Base-by-base conservation (phyloP, 768 basidiomycete genomes). In the Phylloporus arenicola region DNA sequence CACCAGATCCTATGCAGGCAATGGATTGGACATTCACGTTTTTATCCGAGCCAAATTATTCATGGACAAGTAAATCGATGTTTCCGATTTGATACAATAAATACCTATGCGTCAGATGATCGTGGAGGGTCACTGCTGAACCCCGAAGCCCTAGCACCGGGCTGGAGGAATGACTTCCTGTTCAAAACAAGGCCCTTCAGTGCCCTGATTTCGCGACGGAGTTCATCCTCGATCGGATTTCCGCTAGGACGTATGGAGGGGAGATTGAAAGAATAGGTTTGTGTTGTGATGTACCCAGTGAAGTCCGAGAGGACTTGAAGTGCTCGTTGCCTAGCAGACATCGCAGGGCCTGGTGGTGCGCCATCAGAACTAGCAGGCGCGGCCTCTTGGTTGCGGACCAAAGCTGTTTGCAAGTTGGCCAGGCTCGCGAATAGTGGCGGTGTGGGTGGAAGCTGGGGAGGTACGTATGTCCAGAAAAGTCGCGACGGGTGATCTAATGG, bases 141-240 rank as follows among this genome's bases (percentile, higher is more conserved):
- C 33, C 58, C 56, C 30, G 46, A 45, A 45, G 31, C 38, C 35
- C 53, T 45, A 1, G 38, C 14, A 3, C 22, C 34, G 4, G 40
- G 39, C 24, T 58, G 53, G 10, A 57, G 42, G 46, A 59, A 62
- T 13, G 72, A 75, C 56, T 59, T 81, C 82, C 88, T 72, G 63
- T 87, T 91, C 39, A 91, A 70, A 42, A 86, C 86, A 19, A 90
- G 75, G 9, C 88, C 87, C 59, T 90, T 91, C 59, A 91, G 67
- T 12, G 85, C 83, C 49, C 85, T 74, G 40, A 91, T 84, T 61
- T 91, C 88, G 52, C 81, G 75, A 51, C 79, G 76, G 12, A 89
- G 63, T 48, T 88, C 87, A 56, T 89, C 88, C 40, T 80, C 72
- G 2, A 76, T 27, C 16, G 64, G 61, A 44, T 53, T 56, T 48